Evolutionary conservation across 805 yeast species (phyloP).

Genomic region (Schwanniomyces polymorphus): DNA sequence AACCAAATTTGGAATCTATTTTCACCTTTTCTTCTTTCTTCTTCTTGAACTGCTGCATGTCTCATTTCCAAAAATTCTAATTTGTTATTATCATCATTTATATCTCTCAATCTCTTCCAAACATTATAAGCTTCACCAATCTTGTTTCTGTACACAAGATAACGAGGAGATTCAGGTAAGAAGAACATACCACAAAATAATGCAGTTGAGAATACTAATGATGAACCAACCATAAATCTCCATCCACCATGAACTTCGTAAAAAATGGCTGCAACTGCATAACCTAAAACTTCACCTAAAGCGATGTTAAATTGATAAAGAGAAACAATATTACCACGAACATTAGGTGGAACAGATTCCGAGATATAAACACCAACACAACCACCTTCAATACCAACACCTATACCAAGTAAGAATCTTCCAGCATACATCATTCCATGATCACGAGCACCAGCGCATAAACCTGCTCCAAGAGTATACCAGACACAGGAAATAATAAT

Average conservation of each 20-base stretch:
- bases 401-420: slow-evolving; percentile 59
- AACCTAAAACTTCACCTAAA: slow-evolving; percentile 65
- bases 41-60: slow-evolving; percentile 50
- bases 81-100: slow-evolving; percentile 39
- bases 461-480: slow-evolving; percentile 60
- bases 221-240: slow-evolving; percentile 67
- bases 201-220: slow-evolving; percentile 55
- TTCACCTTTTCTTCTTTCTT: slow-evolving; percentile 35
- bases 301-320: slow-evolving; percentile 66
- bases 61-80: slow-evolving; percentile 60
- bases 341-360: slow-evolving; percentile 58
- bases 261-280: slow-evolving; percentile 63
- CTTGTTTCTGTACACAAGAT: slow-evolving; percentile 50
- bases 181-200: slow-evolving; percentile 52
- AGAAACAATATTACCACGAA: slow-evolving; percentile 57
- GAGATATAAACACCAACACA: slow-evolving; percentile 63
- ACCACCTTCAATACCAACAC: slow-evolving; percentile 68
- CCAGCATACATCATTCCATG: slow-evolving; percentile 48
- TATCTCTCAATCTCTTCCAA: slow-evolving; percentile 58
- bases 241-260: slow-evolving; percentile 57
- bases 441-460: slow-evolving; percentile 48
- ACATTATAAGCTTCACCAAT: slow-evolving; percentile 53
- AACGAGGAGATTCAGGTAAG: slow-evolving; percentile 65
- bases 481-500: slow-evolving; percentile 57
- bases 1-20: slow-evolving; percentile 39